Evolutionary conservation across 2,329 filamentous ascomycete species (phyloP).

Genomic region (Chrysoporthe austroafricana): DNA sequence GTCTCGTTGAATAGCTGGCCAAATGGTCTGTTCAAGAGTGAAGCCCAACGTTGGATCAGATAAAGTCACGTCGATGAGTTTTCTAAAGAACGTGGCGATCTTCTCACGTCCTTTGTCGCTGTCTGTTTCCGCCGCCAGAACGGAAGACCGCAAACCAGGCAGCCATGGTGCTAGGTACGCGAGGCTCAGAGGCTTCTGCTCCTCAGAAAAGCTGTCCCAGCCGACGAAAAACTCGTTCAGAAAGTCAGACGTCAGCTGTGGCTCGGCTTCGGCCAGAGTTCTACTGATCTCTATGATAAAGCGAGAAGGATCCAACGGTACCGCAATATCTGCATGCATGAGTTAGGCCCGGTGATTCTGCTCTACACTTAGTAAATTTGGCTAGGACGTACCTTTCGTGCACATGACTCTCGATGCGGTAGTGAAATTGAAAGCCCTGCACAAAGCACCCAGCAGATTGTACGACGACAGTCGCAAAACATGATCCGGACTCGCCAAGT

Average conservation of each 20-base stretch:
- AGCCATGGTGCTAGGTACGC: slow-evolving; percentile 75
- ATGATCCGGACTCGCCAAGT: slow-evolving; percentile 65
- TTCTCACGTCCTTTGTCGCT: slow-evolving; percentile 70
- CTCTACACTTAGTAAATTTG: slow-evolving; percentile 7
- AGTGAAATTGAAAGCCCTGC: slow-evolving; percentile 69
- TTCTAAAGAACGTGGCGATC: slow-evolving; percentile 65
- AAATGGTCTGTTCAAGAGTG: slow-evolving; percentile 67
- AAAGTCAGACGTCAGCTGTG: slow-evolving; percentile 70
- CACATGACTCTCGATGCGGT: slow-evolving; percentile 64
- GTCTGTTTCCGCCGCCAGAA: slow-evolving; percentile 63
- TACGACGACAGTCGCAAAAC: slow-evolving; percentile 66
- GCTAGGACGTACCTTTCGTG: slow-evolving; percentile 54
- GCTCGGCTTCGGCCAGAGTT: slow-evolving; percentile 64
- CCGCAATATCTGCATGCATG: slow-evolving; percentile 56
- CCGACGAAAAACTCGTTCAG: slow-evolving; percentile 75
- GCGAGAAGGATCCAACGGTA: slow-evolving; percentile 64
- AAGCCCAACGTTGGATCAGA: slow-evolving; percentile 63
- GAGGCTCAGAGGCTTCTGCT: slow-evolving; percentile 68
- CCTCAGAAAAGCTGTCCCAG: slow-evolving; percentile 70
- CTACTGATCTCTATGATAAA: slow-evolving; percentile 70
- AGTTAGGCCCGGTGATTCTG: neutral
- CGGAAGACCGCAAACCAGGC: slow-evolving; percentile 60
- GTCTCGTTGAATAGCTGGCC: slow-evolving; percentile 67
- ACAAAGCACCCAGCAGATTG: slow-evolving; percentile 68
- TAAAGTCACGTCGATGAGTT: slow-evolving; percentile 67